A percentile compares a stretch with the other conserved stretches of the same genome.
Conservation (phyloP, 148 eudicot genomes). For the Fagopyrum esculentum region DNA sequence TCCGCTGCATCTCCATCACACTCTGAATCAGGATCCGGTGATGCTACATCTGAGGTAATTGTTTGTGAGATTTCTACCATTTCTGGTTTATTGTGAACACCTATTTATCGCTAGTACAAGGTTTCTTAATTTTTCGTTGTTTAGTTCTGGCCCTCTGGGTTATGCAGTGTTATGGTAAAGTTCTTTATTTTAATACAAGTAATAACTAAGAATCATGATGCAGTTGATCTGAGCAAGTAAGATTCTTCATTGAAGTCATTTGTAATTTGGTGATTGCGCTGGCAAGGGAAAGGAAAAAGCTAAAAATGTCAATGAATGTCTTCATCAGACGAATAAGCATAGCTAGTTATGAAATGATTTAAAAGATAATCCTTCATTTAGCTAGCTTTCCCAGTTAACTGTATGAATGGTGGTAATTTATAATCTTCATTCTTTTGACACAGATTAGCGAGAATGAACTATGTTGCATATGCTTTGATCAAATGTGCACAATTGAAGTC, state of each 20-base stretch:
- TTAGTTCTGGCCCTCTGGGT: too few species aligned
- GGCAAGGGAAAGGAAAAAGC: not conserved
- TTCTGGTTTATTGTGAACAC: not conserved
- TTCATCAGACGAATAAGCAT: not conserved
- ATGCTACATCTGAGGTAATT: constrained; percentile 70
- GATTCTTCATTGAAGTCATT: not conserved
- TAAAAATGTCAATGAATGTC: not conserved
- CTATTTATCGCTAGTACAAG: constrained; percentile 2
- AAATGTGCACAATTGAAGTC: constrained; percentile 89
- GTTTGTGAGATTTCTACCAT: not conserved
- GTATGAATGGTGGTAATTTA: not conserved
- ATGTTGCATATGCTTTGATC: constrained; percentile 96
- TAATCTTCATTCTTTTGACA: constrained; percentile 9
- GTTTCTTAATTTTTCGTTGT: too few species aligned
- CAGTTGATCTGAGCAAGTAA: not conserved
- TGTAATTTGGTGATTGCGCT: not conserved
- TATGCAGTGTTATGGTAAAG: not conserved
- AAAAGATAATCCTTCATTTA: not conserved
- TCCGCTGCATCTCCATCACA: constrained; percentile 56
- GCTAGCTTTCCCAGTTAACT: not conserved
- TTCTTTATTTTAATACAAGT: not conserved
- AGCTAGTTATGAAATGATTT: not conserved
- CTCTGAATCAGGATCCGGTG: constrained; percentile 55
- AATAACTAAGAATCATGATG: not conserved
- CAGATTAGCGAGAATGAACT: constrained; percentile 77